A percentile compares a stretch with the other conserved stretches of the same genome.
Evolutionary conservation across 2,329 filamentous ascomycete genomes (phyloP).

Genomic region (Setomelanomma holmii): DNA sequence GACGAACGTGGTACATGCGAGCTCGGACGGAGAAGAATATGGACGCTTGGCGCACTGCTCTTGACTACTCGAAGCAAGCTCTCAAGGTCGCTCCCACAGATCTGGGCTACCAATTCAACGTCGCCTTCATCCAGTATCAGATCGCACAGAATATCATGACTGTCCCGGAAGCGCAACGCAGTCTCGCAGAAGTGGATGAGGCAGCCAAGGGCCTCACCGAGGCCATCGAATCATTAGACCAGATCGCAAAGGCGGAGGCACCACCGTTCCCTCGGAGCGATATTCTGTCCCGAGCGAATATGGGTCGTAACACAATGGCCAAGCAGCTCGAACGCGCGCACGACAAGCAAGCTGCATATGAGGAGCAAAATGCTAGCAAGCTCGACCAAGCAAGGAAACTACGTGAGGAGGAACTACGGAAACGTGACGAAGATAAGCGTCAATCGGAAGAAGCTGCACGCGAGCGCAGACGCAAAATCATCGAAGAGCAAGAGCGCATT

Average conservation of each 20-base stretch:
- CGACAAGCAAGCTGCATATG: constrained; percentile 86
- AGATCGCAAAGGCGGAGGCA: constrained; percentile 66
- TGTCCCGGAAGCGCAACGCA: constrained; percentile 77
- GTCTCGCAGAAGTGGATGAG: constrained; percentile 79
- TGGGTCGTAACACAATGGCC: constrained; percentile 94
- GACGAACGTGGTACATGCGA: constrained; percentile 84
- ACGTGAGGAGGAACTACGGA: constrained; percentile 79
- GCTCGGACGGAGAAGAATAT: constrained; percentile 73
- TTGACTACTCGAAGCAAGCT: constrained; percentile 72
- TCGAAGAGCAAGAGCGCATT: constrained; percentile 85
- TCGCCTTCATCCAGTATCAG: constrained; percentile 96
- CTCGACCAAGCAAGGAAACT: constrained; percentile 79
- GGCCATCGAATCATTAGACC: constrained; percentile 75
- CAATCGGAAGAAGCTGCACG: constrained; percentile 72
- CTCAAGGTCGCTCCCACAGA: constrained; percentile 81
- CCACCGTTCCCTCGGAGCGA: constrained; percentile 90
- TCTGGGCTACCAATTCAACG: constrained; percentile 94
- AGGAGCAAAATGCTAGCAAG: constrained; percentile 90
- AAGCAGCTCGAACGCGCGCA: constrained; percentile 88
- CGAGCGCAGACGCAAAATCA: constrained; percentile 79
- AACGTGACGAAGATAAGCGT: constrained; percentile 77
- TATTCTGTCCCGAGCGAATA: constrained; percentile 93
- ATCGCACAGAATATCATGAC: constrained; percentile 81
- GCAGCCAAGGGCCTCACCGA: constrained; percentile 82
- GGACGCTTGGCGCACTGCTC: constrained; percentile 67